A percentile compares a stretch with the other conserved stretches of the same genome.
phyloP scores from a whole-genome alignment of 179 eudicot genomes.

The Corrigiola litoralis region DNA sequence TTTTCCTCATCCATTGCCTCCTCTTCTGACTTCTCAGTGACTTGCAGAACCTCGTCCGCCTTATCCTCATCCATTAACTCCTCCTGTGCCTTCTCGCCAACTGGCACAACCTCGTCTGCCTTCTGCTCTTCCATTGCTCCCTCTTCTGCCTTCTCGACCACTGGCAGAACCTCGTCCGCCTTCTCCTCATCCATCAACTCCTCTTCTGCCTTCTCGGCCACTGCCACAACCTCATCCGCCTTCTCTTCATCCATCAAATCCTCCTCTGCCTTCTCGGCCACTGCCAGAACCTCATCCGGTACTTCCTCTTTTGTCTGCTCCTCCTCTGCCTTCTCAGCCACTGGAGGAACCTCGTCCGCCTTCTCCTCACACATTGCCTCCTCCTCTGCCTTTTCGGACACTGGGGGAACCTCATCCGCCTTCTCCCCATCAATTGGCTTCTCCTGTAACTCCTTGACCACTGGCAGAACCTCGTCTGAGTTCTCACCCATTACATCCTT shows the following conservation, averaged over 20 bases:
- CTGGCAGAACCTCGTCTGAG: background rate
- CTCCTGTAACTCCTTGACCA: background rate
- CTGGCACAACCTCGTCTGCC: background rate
- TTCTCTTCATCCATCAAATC: background rate
- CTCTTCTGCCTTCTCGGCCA: background rate
- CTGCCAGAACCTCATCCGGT: background rate
- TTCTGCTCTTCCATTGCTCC: background rate
- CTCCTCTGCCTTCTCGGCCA: background rate
- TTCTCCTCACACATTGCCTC: background rate
- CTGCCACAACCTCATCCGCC: background rate
- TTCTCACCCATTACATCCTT: background rate
- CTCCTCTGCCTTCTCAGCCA: too few species aligned
- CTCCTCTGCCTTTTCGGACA: background rate
- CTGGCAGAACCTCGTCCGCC: background rate
- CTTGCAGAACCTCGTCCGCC: background rate
- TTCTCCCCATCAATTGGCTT: background rate
- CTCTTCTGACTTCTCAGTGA: too few species aligned
- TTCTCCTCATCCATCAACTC: background rate
- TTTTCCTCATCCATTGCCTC: background rate
- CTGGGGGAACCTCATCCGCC: background rate
- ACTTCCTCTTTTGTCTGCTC: constrained; percentile 9
- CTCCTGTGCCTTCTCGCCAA: too few species aligned
- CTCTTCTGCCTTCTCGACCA: background rate
- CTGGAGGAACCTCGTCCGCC: background rate
- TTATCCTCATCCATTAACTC: constrained; percentile 8